Conservation (phyloP, 192 early-diverging fungal genomes). For the Dissophora ornata region DNA sequence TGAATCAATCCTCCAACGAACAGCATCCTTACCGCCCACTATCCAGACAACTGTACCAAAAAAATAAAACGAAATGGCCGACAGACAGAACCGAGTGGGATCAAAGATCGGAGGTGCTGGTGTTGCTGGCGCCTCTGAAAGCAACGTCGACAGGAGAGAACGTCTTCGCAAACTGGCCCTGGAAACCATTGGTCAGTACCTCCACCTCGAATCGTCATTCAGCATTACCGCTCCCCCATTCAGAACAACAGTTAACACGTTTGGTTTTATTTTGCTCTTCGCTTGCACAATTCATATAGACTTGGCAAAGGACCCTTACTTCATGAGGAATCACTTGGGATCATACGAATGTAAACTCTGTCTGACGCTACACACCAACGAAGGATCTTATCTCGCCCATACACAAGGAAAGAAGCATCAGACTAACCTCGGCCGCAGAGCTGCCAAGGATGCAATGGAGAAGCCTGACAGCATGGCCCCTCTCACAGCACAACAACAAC, state of each 20-base stretch:
- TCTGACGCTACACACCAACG: conserved; percentile 88
- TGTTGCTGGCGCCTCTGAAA: conserved; percentile 84
- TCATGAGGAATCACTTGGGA: conserved; percentile 93
- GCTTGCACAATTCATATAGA: conserved; percentile 35
- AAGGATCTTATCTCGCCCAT: conserved; percentile 95
- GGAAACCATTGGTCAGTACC: conserved; percentile 85
- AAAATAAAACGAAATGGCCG: conserved; percentile 39
- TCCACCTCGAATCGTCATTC: too few relatives aligned
- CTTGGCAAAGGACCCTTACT: conserved; percentile 95
- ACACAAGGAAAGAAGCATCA: conserved; percentile 99
- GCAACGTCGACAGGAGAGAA: conserved; percentile 93
- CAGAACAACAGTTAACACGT: too few relatives aligned
- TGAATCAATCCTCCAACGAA: too few relatives aligned
- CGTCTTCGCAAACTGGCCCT: conserved; percentile 94
- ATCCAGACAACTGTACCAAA: too few relatives aligned
- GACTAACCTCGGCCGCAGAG: conserved; percentile 89
- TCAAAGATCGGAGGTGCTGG: conserved; percentile 91
- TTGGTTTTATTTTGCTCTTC: background rate
- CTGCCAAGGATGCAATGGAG: conserved; percentile 86
- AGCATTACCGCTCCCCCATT: too few relatives aligned
- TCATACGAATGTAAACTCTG: conserved; percentile 88
- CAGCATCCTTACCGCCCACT: too few relatives aligned
- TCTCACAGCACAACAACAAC: conserved; percentile 53
- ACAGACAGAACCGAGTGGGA: conserved; percentile 86
- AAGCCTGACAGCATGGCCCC: conserved; percentile 57